A percentile compares a stretch with the other conserved stretches of the same genome.
phyloP scores from a whole-genome alignment of 1,284 basidiomycete species.

The Naganishia albida region DNA sequence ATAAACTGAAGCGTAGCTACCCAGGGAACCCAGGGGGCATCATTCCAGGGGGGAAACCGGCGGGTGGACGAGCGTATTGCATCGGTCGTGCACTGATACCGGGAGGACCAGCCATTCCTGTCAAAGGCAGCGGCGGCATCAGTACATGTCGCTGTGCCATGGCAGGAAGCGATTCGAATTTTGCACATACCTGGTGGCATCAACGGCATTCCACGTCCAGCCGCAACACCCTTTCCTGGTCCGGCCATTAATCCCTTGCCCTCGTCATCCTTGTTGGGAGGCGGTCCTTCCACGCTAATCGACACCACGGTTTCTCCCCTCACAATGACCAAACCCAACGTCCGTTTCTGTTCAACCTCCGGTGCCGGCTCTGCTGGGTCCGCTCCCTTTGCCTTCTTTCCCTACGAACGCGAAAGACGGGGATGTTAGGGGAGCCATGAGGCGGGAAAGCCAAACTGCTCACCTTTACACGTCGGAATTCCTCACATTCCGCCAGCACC shows the following conservation, averaged over 20 bases:
- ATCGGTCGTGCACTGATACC: slow-evolving; percentile 77
- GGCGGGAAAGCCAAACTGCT: slow-evolving; percentile 22
- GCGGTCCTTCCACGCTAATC: slow-evolving; percentile 92
- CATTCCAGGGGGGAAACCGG: slow-evolving; percentile 68
- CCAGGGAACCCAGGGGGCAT: slow-evolving; percentile 41
- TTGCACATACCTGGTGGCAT: slow-evolving; percentile 70
- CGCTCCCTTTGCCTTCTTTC: slow-evolving; percentile 52
- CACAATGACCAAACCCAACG: slow-evolving; percentile 91
- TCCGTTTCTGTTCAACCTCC: slow-evolving; percentile 93
- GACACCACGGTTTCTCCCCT: slow-evolving; percentile 96
- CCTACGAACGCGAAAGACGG: slow-evolving; percentile 37
- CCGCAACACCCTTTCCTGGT: slow-evolving; percentile 90
- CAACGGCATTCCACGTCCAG: slow-evolving; percentile 96
- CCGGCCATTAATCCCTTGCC: slow-evolving; percentile 59
- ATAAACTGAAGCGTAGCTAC: neutral
- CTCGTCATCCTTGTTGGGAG: slow-evolving; percentile 91
- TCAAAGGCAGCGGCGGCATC: neutral
- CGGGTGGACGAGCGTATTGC: slow-evolving; percentile 65
- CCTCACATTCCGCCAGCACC: slow-evolving; percentile 95
- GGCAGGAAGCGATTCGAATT: neutral
- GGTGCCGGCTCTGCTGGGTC: slow-evolving; percentile 62
- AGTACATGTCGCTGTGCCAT: neutral
- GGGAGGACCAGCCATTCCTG: slow-evolving; percentile 54
- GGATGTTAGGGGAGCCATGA: neutral
- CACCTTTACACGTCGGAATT: slow-evolving; percentile 77